Evolutionary conservation across 1,284 basidiomycete genomes (phyloP).

Genomic region (Trametes hirsuta): DNA sequence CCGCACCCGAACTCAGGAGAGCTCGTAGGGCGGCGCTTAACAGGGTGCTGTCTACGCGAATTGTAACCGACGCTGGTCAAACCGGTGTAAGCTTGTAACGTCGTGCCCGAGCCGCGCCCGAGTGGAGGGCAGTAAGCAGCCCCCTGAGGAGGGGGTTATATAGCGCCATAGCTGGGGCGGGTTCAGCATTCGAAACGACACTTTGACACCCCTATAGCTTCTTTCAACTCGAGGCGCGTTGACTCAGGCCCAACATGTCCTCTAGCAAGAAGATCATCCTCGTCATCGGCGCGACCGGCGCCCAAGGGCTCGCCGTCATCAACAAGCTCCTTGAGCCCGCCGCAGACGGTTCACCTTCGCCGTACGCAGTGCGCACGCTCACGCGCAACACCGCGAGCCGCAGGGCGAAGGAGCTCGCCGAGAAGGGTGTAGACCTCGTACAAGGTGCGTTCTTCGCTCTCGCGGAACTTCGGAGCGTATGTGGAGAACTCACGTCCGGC

Average conservation of each 20-base stretch:
- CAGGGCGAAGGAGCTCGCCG: constrained; percentile 34
- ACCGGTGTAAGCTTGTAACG: too few relatives aligned
- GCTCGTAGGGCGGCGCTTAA: too few relatives aligned
- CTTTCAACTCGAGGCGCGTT: too few relatives aligned
- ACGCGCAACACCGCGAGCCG: constrained; percentile 44
- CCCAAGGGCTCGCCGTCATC: constrained; percentile 50
- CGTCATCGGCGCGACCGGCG: constrained; percentile 53
- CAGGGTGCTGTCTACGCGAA: too few relatives aligned
- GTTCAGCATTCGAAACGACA: too few relatives aligned
- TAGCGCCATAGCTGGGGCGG: too few relatives aligned
- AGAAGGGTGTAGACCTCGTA: neutral
- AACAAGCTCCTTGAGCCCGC: constrained; percentile 43
- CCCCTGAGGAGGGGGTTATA: too few relatives aligned
- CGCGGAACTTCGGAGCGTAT: neutral
- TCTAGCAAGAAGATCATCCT: constrained; percentile 41
- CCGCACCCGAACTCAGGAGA: too few relatives aligned
- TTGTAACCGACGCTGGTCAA: too few relatives aligned
- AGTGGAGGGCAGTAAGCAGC: too few relatives aligned
- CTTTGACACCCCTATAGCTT: too few relatives aligned
- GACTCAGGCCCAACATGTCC: neutral
- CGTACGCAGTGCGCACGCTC: constrained; percentile 49
- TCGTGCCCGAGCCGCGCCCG: too few relatives aligned
- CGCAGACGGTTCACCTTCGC: constrained; percentile 43
- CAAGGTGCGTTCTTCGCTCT: neutral
- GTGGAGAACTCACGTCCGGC: neutral